A percentile compares a stretch with the other conserved stretches of the same genome.
These are phyloP conservation scores for Linanthus parryae DNA, from an alignment of 148 eudicot genomes.

Conservation along the genomic window DNA sequence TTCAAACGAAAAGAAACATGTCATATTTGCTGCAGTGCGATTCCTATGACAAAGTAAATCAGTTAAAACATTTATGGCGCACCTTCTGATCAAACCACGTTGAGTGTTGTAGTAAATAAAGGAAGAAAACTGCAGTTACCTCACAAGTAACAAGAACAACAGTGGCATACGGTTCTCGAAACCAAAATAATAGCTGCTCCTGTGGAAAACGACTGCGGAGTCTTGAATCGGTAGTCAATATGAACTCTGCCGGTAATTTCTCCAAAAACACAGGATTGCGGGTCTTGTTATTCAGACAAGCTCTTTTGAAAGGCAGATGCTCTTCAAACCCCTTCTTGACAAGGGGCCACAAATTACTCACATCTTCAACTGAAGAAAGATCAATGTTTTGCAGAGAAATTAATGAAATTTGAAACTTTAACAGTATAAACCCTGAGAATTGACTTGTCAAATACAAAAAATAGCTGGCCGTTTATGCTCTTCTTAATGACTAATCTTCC, in stretches of 20 bases:
- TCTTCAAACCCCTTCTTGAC: conserved; percentile 66
- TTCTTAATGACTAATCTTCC: too few relatives aligned
- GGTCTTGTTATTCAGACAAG: conserved; percentile 74
- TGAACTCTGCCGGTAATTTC: conserved; percentile 69
- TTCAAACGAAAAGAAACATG: too few relatives aligned
- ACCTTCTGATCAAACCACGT: neutral
- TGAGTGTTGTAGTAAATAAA: neutral
- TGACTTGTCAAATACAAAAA: too few relatives aligned
- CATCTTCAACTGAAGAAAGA: conserved; percentile 81
- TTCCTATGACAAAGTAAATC: too few relatives aligned
- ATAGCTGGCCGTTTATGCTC: too few relatives aligned
- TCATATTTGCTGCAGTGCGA: too few relatives aligned
- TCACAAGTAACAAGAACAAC: conserved; percentile 93
- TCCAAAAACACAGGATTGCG: conserved; percentile 82
- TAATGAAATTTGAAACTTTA: too few relatives aligned
- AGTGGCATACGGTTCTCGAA: conserved; percentile 95
- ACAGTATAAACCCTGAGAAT: too few relatives aligned
- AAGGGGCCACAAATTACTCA: conserved; percentile 87
- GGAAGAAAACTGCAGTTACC: conserved; percentile 31
- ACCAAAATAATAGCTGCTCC: conserved; percentile 83
- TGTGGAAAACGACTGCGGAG: conserved; percentile 91
- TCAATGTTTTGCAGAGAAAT: too few relatives aligned
- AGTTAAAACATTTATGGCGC: neutral
- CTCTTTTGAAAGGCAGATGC: conserved; percentile 70
- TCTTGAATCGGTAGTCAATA: conserved; percentile 89